Base-by-base conservation (phyloP, 2,329 filamentous ascomycete genomes). In the Aspergillus caelatus region DNA sequence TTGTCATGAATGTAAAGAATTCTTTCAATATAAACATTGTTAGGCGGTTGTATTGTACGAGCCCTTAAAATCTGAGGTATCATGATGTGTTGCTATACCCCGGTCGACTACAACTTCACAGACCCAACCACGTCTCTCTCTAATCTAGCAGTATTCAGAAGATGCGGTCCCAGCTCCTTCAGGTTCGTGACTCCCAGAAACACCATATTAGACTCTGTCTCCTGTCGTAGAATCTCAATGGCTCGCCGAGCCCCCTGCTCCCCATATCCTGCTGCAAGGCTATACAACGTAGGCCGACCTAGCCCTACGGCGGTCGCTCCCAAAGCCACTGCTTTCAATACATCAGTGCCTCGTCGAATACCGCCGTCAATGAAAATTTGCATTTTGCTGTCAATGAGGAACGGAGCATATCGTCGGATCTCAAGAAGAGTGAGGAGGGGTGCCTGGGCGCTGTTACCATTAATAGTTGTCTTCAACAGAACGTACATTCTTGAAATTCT, bases 341-440 rank as follows among this genome's bases (percentile, higher is more conserved):
- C 85, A 70, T 91, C 89, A 0, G 87, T 86, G 0, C 89, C 89
- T 21, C 88, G 79, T n/a, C 83, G 81, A 34, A 91, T 82, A 0
- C 89, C 89, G 0, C 88, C 87, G 65, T 91, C 89, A 4, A 91
- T 78, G 58, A 84, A 86, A 0, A 91, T 84, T 69, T 90, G 86
- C 72, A 90, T 80, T 58, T 77, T 76, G 30, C 84, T 81, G 4
- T 64, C 62, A 58, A 91, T 87, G 0, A 91, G 81, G 60, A 85
- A 80, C 0, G 88, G 88, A 48, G 84, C 87, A 66, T 84, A 84
- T 67, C 83, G 82, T 62, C 87, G 87, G 65, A 91, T 80, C 75
- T 91, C 88, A 1, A 91, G 75, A 4, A 91, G 72, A 0, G 87
- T 82, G 39, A 90, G 73, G 34, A 91, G 80, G 0, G 85, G 82